Conservation (phyloP, 257 asterid genomes). For the Verbena officinalis region DNA sequence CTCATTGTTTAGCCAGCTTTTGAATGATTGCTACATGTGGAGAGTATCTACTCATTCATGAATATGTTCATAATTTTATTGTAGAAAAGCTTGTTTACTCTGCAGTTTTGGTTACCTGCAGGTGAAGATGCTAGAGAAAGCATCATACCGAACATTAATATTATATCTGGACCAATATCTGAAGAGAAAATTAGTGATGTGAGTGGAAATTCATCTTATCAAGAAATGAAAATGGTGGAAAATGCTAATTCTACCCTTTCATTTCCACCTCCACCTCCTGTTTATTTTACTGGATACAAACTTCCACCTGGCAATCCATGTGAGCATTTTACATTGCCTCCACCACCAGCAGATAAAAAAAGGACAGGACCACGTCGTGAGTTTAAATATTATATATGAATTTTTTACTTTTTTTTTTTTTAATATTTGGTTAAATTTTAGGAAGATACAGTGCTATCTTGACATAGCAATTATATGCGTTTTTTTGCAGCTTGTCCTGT, state of each 20-base stretch:
- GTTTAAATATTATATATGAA: slow-evolving; percentile 27
- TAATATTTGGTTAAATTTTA: neutral
- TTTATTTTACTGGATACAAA: slow-evolving; percentile 62
- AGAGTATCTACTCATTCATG: slow-evolving; percentile 4
- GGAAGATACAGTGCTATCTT: neutral
- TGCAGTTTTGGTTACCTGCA: slow-evolving; percentile 32
- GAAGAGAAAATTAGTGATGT: slow-evolving; percentile 26
- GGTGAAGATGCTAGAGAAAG: slow-evolving; percentile 58
- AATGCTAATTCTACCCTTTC: slow-evolving; percentile 27
- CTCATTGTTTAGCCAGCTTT: slow-evolving; percentile 9
- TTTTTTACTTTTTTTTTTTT: neutral
- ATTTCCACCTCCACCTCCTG: slow-evolving; percentile 35
- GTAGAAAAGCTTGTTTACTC: neutral
- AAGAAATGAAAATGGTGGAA: slow-evolving; percentile 11
- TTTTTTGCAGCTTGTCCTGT: slow-evolving; percentile 74
- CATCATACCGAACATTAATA: slow-evolving; percentile 35
- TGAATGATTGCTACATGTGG: slow-evolving; percentile 1
- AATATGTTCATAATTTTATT: slow-evolving; percentile 7
- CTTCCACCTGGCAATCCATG: slow-evolving; percentile 83
- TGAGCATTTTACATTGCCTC: slow-evolving; percentile 68
- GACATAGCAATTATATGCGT: neutral
- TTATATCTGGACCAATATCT: slow-evolving; percentile 39
- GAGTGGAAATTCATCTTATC: slow-evolving; percentile 14
- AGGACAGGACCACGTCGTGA: slow-evolving; percentile 81
- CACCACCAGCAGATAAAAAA: slow-evolving; percentile 82